Conservation (phyloP, 139 green algal genomes). For the Coelastrella sp. region DNA sequence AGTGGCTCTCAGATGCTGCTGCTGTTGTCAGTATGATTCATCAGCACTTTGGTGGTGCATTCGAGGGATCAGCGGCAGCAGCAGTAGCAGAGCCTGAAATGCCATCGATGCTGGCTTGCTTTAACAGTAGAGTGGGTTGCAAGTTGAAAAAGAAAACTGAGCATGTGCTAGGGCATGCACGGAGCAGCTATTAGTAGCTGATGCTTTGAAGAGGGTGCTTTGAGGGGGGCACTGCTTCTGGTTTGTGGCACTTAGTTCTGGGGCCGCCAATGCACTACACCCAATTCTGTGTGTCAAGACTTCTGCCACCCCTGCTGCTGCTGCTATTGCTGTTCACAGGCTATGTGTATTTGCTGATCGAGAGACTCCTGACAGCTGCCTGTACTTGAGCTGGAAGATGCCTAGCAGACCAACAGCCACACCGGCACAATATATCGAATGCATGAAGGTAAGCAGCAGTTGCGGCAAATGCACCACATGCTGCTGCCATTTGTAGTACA, state of each 20-base stretch:
- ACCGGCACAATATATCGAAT: slow-evolving; percentile 66
- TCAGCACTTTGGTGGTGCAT: slow-evolving; percentile 43
- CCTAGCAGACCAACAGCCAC: slow-evolving; percentile 55
- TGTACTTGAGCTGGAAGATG: slow-evolving; percentile 81
- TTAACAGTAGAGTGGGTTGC: too few species aligned
- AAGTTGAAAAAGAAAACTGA: too few species aligned
- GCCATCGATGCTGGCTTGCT: background rate
- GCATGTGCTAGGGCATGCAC: too few species aligned
- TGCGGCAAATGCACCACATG: too few species aligned
- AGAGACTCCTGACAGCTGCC: slow-evolving; percentile 63
- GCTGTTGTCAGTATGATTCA: slow-evolving; percentile 55
- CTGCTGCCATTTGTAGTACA: too few species aligned
- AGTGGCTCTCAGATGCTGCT: slow-evolving; percentile 76
- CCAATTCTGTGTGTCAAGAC: too few species aligned
- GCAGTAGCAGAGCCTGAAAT: slow-evolving; percentile 8
- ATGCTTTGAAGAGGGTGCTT: too few species aligned
- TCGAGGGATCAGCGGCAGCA: slow-evolving; percentile 31
- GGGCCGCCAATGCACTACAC: too few species aligned
- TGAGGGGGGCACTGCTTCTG: too few species aligned
- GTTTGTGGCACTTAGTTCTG: too few species aligned
- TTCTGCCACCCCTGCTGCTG: background rate
- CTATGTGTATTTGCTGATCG: slow-evolving; percentile 65
- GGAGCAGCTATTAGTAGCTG: too few species aligned
- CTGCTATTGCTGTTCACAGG: background rate
- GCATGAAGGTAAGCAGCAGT: slow-evolving; percentile 52